Percentiles rank a stretch among this genome's conserved stretches.
Conservation (phyloP, 1,284 basidiomycete genomes). For the Melampsora abietis-canadensis region DNA sequence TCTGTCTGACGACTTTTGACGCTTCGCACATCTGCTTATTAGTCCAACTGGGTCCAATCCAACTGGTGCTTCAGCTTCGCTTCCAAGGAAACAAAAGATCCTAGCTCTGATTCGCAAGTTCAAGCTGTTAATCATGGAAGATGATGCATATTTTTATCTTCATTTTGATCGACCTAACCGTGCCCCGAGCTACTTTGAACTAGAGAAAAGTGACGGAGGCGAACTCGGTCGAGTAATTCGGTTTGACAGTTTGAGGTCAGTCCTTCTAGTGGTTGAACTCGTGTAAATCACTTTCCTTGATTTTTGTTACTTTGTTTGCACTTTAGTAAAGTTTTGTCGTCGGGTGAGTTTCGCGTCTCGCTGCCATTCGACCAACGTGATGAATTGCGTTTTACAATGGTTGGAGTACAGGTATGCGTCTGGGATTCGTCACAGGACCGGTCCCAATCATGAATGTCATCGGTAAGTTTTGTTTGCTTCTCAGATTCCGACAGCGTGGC, state of each 20-base stretch:
- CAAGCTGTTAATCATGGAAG: slow-evolving; percentile 76
- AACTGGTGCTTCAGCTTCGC: slow-evolving; percentile 70
- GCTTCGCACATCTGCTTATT: slow-evolving; percentile 41
- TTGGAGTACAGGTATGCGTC: slow-evolving; percentile 51
- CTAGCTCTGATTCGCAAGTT: slow-evolving; percentile 71
- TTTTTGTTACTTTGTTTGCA: slow-evolving; percentile 58
- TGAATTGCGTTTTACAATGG: slow-evolving; percentile 1
- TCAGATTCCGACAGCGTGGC: background rate
- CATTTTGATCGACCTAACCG: slow-evolving; percentile 31
- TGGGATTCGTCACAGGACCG: slow-evolving; percentile 81
- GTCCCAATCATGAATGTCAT: slow-evolving; percentile 69
- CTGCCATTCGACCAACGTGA: background rate
- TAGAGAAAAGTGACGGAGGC: slow-evolving; percentile 45
- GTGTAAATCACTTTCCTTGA: slow-evolving; percentile 51
- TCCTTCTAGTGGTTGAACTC: slow-evolving; percentile 59
- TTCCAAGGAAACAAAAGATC: slow-evolving; percentile 72
- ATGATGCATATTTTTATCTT: slow-evolving; percentile 71
- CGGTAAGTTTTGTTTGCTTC: slow-evolving; percentile 8
- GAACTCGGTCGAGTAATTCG: slow-evolving; percentile 51
- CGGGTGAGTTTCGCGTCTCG: slow-evolving; percentile 57
- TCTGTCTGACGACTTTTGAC: background rate
- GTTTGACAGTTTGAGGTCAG: slow-evolving; percentile 48
- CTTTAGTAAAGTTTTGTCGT: slow-evolving; percentile 82
- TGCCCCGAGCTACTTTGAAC: slow-evolving; percentile 31
- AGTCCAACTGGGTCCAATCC: slow-evolving; percentile 67